Base-by-base conservation (phyloP, 768 basidiomycete species). In the Lactarius indigo region DNA sequence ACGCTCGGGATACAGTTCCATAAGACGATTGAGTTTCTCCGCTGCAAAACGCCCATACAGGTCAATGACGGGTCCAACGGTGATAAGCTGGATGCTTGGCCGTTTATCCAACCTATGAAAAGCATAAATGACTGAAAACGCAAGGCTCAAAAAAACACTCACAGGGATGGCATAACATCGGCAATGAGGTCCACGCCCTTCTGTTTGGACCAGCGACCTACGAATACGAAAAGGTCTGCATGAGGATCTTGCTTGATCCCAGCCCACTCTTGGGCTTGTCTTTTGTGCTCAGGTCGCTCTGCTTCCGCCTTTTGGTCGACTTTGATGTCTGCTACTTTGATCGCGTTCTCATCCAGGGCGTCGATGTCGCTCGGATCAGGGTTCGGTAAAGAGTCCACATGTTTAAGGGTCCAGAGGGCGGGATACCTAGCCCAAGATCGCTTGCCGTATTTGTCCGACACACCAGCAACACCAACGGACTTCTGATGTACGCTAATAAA, bases 181-280 rank as follows among this genome's bases (percentile, higher is more conserved):
- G 95, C 95, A 70, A 97, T 97, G 52, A 97, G 80, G 78, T 97
- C 95, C n/a, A 97, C 94, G 78, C 92, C 95, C 78, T 97, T 97
- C 77, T 97, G 95, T 77, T 96, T 97, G 6, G 95, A 97, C 95
- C 95, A 97, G 69, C 95, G 90, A 75, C 95, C 95, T 69, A 97
- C 95, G 77, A 97, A 96, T 69, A 97, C 95, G 74, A 97, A 96
- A 57, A 97, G 76, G 75, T 96, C 93, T 1, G 94, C 87, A 47
- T 91, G 80, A 1, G 95, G 90, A 73, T 96, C 94, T 73, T 96
- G 94, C 74, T 88, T 90, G 78, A 97, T 89, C 57, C 89, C 87
- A 42, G 95, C 95, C 95, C 95, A 97, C 76, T 96, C 92, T 72
- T 97, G 95, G 12, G 94, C 92, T 74, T 94, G 91, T 15, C 93